Conservation (phyloP, 371 early-diverging fungal species). For the Lichtheimia hyalospora region DNA sequence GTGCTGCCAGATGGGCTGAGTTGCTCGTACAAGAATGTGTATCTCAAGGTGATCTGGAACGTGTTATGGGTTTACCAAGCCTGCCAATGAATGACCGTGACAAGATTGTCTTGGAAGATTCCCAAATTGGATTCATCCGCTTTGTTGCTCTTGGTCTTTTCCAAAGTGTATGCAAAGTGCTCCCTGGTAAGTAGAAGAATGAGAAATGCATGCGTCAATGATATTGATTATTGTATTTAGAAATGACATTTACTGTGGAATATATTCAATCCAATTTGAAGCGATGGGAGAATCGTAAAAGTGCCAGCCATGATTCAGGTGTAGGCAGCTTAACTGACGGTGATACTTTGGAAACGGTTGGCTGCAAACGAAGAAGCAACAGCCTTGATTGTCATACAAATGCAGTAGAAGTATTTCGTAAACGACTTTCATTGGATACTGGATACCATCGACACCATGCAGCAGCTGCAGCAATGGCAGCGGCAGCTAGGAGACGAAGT, state of each 20-base stretch:
- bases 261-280: slow-evolving; percentile 34
- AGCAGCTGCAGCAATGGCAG: background rate
- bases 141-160: slow-evolving; percentile 70
- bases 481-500: background rate
- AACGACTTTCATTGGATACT: slow-evolving; percentile 15
- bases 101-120: slow-evolving; percentile 51
- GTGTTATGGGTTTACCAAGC: slow-evolving; percentile 54
- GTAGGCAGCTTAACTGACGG: slow-evolving; percentile 9
- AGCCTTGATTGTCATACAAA: slow-evolving; percentile 19
- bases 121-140: slow-evolving; percentile 72
- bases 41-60: slow-evolving; percentile 68
- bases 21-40: slow-evolving; percentile 60
- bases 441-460: background rate
- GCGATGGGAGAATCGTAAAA: slow-evolving; percentile 40
- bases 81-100: slow-evolving; percentile 55
- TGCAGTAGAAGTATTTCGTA: slow-evolving; percentile 12
- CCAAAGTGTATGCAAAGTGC: slow-evolving; percentile 39
- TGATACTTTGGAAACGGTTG: background rate
- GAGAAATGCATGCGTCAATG: background rate
- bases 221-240: background rate
- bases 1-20: slow-evolving; percentile 56
- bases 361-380: slow-evolving; percentile 2
- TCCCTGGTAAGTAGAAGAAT: slow-evolving; percentile 25
- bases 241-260: slow-evolving; percentile 42
- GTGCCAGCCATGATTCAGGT: slow-evolving; percentile 19